phyloP scores from a whole-genome alignment of 1,284 basidiomycete genomes.

The Violaceomyces palustris region DNA sequence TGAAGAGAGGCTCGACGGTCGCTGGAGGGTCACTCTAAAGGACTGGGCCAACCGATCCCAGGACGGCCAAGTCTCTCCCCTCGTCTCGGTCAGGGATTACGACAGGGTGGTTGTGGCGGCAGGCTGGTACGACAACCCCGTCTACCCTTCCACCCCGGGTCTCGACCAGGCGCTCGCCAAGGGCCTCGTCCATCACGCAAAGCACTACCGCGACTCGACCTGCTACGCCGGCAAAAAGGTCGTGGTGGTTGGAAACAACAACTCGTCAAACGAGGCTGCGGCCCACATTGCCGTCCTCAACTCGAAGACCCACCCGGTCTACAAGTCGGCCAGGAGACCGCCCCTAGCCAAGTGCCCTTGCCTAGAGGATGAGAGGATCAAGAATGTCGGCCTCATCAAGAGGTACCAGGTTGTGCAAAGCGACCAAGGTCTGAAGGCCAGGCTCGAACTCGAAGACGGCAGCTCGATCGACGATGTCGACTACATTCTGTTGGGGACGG shows the following conservation, averaged over 20 bases:
- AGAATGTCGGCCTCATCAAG: conserved; percentile 31
- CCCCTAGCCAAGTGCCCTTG: conserved; percentile 22
- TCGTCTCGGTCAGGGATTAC: conserved; percentile 5
- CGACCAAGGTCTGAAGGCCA: conserved; percentile 6
- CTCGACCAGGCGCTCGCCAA: conserved; percentile 9
- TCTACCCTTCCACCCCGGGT: conserved; percentile 27
- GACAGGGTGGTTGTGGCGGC: conserved; percentile 34
- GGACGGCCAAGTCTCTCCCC: neutral
- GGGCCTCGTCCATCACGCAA: conserved; percentile 38
- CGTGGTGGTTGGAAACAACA: conserved; percentile 44
- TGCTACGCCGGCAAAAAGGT: conserved; percentile 20
- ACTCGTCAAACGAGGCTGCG: conserved; percentile 39
- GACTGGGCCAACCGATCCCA: conserved; percentile 9
- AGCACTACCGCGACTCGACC: conserved; percentile 38
- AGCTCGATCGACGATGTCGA: conserved; percentile 24
- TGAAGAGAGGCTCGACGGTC: conserved; percentile 20
- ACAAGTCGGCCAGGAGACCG: conserved; percentile 12
- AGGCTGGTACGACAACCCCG: conserved; percentile 40
- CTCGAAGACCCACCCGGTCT: conserved; percentile 16
- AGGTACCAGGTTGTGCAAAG: conserved; percentile 7
- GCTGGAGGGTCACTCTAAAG: conserved; percentile 22
- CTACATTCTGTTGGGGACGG: conserved; percentile 27
- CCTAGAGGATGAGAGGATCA: conserved; percentile 33
- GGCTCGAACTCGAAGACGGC: conserved; percentile 26
- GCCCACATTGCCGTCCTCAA: conserved; percentile 34